Percentiles rank a stretch among this genome's conserved stretches.
These are phyloP conservation scores for Oxytropis ochrocephala DNA, from an alignment of 306 rosid species.

Conservation along the genomic window DNA sequence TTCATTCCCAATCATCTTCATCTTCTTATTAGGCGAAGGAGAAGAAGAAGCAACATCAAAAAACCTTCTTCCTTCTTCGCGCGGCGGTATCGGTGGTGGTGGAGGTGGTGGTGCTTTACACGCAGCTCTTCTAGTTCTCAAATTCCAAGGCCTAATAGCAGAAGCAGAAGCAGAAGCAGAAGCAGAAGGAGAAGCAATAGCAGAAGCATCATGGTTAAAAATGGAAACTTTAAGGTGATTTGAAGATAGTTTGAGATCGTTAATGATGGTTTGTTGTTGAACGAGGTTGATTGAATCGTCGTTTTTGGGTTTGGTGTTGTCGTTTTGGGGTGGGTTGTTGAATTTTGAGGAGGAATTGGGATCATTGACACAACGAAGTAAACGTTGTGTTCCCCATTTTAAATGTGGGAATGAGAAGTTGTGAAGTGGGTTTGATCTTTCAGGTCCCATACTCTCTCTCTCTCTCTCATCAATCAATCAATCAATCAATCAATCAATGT, in stretches of 20 bases:
- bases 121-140: conserved; percentile 57
- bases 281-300: conserved; percentile 14
- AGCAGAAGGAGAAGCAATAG: neutral
- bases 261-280: conserved; percentile 23
- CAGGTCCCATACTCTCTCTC: conserved; percentile 26
- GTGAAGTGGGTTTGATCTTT: conserved; percentile 51
- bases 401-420: conserved; percentile 57
- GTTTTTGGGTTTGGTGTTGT: conserved; percentile 21
- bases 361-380: conserved; percentile 48
- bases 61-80: conserved; percentile 24
- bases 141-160: conserved; percentile 42
- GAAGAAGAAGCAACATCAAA: conserved; percentile 25
- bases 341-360: conserved; percentile 23
- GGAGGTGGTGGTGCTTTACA: conserved; percentile 29
- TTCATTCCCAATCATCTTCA: neutral
- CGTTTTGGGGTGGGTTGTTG: neutral
- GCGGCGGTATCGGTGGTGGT: neutral
- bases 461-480: no score
- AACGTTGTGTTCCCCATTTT: conserved; percentile 50
- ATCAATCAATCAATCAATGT: no score
- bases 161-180: neutral
- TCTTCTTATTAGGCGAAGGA: conserved; percentile 18
- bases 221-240: conserved; percentile 37
- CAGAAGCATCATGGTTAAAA: neutral
- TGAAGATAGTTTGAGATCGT: conserved; percentile 29